Base-by-base conservation (phyloP, 2,329 filamentous ascomycete species). In the Penicillium sp. region DNA sequence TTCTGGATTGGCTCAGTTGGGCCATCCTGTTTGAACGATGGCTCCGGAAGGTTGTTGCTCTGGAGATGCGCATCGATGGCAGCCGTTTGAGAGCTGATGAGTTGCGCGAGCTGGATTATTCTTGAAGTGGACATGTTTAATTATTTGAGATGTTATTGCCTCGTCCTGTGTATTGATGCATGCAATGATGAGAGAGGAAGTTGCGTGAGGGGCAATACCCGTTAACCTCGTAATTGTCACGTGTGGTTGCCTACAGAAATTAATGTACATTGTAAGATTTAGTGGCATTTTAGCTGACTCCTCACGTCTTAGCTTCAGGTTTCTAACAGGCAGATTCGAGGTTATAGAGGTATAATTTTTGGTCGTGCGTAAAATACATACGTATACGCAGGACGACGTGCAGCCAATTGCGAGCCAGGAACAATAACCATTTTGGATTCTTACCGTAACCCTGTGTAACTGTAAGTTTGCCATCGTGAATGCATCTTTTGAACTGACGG, bases 21-120 rank as follows among this genome's bases (percentile, higher is more conserved):
- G 14, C 51, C 56, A 42, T 58, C 23, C 20, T 38, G 26, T 38
- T 58, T 28, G 20, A 58, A 58, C 16, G 56, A 54, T 23, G 56
- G 56, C 38, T 58, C 24, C 2, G 56, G 56, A 5, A 58, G 51
- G 23, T 48, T 35, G 21, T 58, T 58, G 16, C 5, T 24, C 23
- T 58, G 56, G 5, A 58, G 50, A 51, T 58, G 23, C 28, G 30
- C 33, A 14, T 54, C 51, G 26, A 58, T 52, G 5, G 53, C 23
- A 21, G 56, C 47, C 5, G 56, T 46, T 28, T 58, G 56, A 20
- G 51, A 49, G 51, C 56, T 54, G 26, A 58, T 58, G 16, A 49
- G 24, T 23, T 58, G 56, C 6, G 56, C 56, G 14, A 58, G 51
- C 21, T 58, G 56, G 14, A 51, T 26, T 18, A 58, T 58, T 49